Evolutionary conservation across 1,284 basidiomycete genomes (phyloP), one percentile per base, ranked within the genome.

Genomic region (Meripilus lineatus): DNA sequence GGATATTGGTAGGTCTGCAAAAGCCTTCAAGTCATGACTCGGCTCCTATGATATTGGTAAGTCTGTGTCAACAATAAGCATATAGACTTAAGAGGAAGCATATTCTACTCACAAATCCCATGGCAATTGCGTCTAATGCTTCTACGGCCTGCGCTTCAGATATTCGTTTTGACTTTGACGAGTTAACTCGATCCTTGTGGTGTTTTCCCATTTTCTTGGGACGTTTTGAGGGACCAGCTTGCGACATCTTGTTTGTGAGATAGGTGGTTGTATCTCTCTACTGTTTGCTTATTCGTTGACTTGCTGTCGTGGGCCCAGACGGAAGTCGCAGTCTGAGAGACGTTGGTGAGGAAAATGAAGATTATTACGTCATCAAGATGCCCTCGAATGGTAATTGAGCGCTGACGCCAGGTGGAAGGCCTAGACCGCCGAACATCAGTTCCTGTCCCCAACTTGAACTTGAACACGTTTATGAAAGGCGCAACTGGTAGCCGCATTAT

Each of bases 1-100:
- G 0, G 85, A 89, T 47, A 89, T 74, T 5, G 87, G 86, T 21
- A 89, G 69, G 55, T 84, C 79, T 14, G 72, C 54, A 57, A 89
- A 89, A 1, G 70, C 61, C 45, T 69, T 72, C 34, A 81, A 52
- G 38, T 68, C 72, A 6, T 65, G 61, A 17, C 71, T 58, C 5
- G 73, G 53, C 30, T 71, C 72, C 83, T 87, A 52, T 18, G 8
- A 20, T 25, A 34, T 17, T 32, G 24, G 13, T 15, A 40, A 14
- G 32, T 38, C 53, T 57, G 40, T 45, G 52, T 59, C 36, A 56
- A 54, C 54, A 47, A 47, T 44, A 21, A 38, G 40, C 32, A n/a
- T 38, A 37, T 23, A 43, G 10, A 45, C 17, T 34, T 4, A 21
- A n/a, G 15, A 3, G 11, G 18, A 20, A 17, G 34, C 5, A 3